A percentile compares a stretch with the other conserved stretches of the same genome.
These are phyloP conservation scores for Nakaseomyces delphensis DNA, from an alignment of 1,139 yeast genomes.

Conservation along the genomic window DNA sequence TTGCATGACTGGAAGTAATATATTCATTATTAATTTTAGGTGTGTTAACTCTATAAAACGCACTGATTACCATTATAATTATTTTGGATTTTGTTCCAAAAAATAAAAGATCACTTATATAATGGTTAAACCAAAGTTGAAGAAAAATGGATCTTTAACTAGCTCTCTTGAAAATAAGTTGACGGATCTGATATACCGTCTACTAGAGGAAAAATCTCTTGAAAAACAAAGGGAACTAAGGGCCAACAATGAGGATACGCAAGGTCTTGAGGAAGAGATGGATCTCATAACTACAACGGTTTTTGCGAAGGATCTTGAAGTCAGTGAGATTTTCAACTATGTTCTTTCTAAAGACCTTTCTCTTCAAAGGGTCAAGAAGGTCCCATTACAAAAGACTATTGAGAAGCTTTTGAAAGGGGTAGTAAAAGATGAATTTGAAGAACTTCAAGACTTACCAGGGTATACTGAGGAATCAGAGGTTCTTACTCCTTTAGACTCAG, in stretches of 20 bases:
- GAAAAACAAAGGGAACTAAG: slow-evolving; percentile 33
- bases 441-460: slow-evolving; percentile 34
- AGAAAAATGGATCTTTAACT: slow-evolving; percentile 22
- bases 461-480: slow-evolving; percentile 23
- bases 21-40: too few relatives aligned
- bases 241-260: slow-evolving; percentile 20
- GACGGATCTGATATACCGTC: slow-evolving; percentile 40
- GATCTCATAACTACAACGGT: slow-evolving; percentile 37
- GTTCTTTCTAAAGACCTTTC: slow-evolving; percentile 54
- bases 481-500: slow-evolving; percentile 25
- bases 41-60: too few relatives aligned
- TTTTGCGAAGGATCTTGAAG: slow-evolving; percentile 50
- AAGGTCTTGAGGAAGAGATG: slow-evolving; percentile 33
- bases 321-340: slow-evolving; percentile 44
- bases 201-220: slow-evolving; percentile 45
- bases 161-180: slow-evolving; percentile 43
- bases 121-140: slow-evolving; percentile 24
- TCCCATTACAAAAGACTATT: slow-evolving; percentile 48
- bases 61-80: too few relatives aligned
- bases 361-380: slow-evolving; percentile 58
- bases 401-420: slow-evolving; percentile 43
- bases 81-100: too few relatives aligned
- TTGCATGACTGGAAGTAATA: too few relatives aligned
- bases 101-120: not conserved
- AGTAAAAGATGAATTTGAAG: slow-evolving; percentile 36